Evolutionary conservation across 371 early-diverging fungal genomes (phyloP).

Genomic region (Syncephalastrum contaminatum): DNA sequence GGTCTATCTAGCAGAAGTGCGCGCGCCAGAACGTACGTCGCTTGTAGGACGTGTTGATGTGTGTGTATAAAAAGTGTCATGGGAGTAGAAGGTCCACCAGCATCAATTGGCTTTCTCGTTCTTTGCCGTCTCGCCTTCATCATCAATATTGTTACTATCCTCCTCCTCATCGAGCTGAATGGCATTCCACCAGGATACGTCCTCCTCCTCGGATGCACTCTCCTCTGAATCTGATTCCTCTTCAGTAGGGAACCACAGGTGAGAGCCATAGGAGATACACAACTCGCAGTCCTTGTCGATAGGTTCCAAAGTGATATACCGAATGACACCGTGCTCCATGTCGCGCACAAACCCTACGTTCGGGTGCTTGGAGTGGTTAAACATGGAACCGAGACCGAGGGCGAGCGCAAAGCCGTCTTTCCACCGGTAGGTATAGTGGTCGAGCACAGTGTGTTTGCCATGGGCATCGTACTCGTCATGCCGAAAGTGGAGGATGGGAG

Average conservation of each 20-base stretch:
- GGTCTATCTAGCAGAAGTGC: no score
- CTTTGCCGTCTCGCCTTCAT: no score
- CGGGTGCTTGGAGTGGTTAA: slow-evolving; percentile 60
- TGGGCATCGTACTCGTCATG: slow-evolving; percentile 56
- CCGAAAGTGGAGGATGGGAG: slow-evolving; percentile 60
- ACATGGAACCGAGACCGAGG: slow-evolving; percentile 70
- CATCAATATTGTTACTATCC: no score
- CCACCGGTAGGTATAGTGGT: slow-evolving; percentile 75
- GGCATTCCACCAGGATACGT: no score
- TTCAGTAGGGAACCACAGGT: slow-evolving; percentile 65
- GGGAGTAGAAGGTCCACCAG: no score
- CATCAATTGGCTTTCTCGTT: no score
- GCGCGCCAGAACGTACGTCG: no score
- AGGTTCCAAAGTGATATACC: slow-evolving; percentile 54
- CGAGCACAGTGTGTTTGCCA: slow-evolving; percentile 60
- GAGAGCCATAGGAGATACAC: slow-evolving; percentile 68
- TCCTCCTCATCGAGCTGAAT: no score
- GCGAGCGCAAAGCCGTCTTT: slow-evolving; percentile 64
- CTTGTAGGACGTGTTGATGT: no score
- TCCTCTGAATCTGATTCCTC: slow-evolving; percentile 1
- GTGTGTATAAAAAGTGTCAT: no score
- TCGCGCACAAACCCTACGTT: slow-evolving; percentile 69
- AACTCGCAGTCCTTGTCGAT: slow-evolving; percentile 62
- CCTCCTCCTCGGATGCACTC: no score
- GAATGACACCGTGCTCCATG: slow-evolving; percentile 52